Evolutionary conservation across 768 basidiomycete species (phyloP).

Genomic region (Phylloporus sp.): DNA sequence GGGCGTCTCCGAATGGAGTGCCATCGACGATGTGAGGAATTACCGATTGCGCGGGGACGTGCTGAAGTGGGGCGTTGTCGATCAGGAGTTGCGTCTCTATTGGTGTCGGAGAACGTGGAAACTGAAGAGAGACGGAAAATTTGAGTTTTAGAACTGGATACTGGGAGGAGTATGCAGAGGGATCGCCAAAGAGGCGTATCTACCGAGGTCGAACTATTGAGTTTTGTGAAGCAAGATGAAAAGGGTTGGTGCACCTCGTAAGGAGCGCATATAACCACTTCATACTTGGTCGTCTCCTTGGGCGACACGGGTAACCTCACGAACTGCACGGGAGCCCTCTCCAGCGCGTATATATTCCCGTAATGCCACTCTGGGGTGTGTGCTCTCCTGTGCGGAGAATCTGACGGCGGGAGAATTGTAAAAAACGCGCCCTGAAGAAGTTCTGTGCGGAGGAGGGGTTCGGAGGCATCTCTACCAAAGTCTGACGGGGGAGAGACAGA

Average conservation of each 20-base stretch:
- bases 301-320: slow-evolving; percentile 48
- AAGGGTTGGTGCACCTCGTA: slow-evolving; percentile 56
- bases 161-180: slow-evolving; percentile 36
- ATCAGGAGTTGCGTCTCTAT: not conserved
- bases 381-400: slow-evolving; percentile 24
- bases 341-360: slow-evolving; percentile 82
- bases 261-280: slow-evolving; percentile 71
- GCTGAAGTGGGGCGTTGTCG: slow-evolving; percentile 28
- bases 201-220: slow-evolving; percentile 24
- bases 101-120: slow-evolving; percentile 1
- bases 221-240: not conserved
- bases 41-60: slow-evolving; percentile 49
- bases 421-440: slow-evolving; percentile 75
- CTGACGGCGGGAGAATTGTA: slow-evolving; percentile 49
- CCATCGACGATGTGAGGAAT: slow-evolving; percentile 70
- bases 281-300: slow-evolving; percentile 50
- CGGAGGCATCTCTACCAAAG: not conserved
- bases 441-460: slow-evolving; percentile 52
- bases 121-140: slow-evolving; percentile 43
- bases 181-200: slow-evolving; percentile 84
- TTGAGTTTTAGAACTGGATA: slow-evolving; percentile 54
- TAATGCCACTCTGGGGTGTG: slow-evolving; percentile 57
- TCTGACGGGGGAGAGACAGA: slow-evolving; percentile 47
- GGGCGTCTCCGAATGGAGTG: slow-evolving; percentile 62
- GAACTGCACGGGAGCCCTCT: slow-evolving; percentile 43